A percentile compares a stretch with the other conserved stretches of the same genome.
Conservation (phyloP, 768 basidiomycete species). For the Lactarius vividus region DNA sequence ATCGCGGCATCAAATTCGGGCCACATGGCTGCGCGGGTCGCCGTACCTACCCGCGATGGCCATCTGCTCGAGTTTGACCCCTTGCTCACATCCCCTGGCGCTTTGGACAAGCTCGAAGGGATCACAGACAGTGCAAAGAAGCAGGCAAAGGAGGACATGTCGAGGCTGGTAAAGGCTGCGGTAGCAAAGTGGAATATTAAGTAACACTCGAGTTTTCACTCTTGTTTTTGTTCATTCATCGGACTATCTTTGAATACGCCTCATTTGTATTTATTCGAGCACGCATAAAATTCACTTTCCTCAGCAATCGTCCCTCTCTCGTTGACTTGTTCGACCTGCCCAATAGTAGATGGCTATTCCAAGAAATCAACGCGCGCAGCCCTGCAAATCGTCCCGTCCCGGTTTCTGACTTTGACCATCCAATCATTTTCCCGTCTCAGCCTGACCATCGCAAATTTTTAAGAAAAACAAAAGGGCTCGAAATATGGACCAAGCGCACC, state of each 20-base stretch:
- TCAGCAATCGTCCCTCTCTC: constrained; percentile 7
- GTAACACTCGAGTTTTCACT: not conserved
- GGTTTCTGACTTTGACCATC: constrained; percentile 65
- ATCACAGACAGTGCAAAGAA: constrained; percentile 82
- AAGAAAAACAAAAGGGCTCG: not conserved
- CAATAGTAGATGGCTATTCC: constrained; percentile 19
- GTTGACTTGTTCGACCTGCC: constrained; percentile 5
- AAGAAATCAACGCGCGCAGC: constrained; percentile 22
- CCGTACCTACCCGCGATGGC: constrained; percentile 79
- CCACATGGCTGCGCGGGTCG: constrained; percentile 56
- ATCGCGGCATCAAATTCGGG: constrained; percentile 24
- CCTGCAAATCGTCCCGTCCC: constrained; percentile 38
- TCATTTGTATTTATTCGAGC: constrained; percentile 19
- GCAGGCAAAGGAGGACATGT: constrained; percentile 75
- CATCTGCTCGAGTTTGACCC: constrained; percentile 86
- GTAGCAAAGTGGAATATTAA: constrained; percentile 67
- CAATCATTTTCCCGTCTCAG: constrained; percentile 30
- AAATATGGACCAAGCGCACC: constrained; percentile 32
- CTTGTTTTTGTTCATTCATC: not conserved
- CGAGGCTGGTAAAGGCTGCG: constrained; percentile 64
- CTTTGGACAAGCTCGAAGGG: constrained; percentile 73
- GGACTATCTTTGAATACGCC: constrained; percentile 4
- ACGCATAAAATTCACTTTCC: constrained; percentile 5
- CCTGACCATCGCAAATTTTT: not conserved
- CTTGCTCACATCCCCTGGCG: constrained; percentile 63